A percentile compares a stretch with the other conserved stretches of the same genome.
Conservation (phyloP, 139 green algal genomes). For the Medakamo hakoo region DNA sequence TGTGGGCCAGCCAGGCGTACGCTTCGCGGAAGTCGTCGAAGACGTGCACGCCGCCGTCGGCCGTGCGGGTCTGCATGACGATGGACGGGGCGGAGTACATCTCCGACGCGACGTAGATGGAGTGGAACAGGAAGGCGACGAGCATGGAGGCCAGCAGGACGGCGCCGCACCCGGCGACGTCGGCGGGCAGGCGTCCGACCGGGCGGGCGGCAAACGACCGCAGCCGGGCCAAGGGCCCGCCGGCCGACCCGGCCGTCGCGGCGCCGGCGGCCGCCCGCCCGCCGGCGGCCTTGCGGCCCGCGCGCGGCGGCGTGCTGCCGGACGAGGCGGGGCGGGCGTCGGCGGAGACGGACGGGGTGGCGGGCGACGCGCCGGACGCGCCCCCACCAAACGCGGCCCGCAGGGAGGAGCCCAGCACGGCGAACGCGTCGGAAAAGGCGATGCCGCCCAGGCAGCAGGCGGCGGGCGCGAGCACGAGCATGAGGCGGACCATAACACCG, state of each 20-base stretch:
- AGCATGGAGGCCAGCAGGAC: background rate
- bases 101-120: constrained; percentile 59
- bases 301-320: background rate
- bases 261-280: background rate
- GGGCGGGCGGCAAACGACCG: too few species aligned
- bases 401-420: constrained; percentile 7
- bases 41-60: constrained; percentile 15
- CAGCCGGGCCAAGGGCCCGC: background rate
- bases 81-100: constrained; percentile 90
- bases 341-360: background rate
- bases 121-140: constrained; percentile 57
- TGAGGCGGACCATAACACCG: constrained; percentile 84
- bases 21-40: constrained; percentile 88
- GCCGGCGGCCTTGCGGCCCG: background rate
- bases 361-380: background rate
- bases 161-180: background rate
- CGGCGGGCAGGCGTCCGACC: background rate
- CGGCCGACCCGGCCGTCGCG: background rate
- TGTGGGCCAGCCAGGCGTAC: constrained; percentile 70
- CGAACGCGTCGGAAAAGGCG: constrained; percentile 46
- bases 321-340: background rate
- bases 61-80: constrained; percentile 52
- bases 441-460: constrained; percentile 80
- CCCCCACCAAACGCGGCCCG: background rate
- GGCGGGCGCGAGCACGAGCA: constrained; percentile 90